Base-by-base conservation (phyloP, 805 yeast genomes). In the Saccharomycopsis microspora region DNA sequence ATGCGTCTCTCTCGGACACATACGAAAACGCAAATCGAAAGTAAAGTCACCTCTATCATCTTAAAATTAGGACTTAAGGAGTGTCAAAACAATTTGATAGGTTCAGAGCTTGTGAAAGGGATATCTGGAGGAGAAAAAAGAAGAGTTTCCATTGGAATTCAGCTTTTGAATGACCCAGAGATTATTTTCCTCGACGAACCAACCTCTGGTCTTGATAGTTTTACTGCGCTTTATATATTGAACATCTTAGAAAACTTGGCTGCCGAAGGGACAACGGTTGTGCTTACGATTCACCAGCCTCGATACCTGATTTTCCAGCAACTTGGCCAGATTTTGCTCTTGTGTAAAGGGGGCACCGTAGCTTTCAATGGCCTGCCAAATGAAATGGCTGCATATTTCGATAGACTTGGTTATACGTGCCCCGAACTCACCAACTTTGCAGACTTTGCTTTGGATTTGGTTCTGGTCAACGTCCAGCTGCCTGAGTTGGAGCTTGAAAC, bases 211-310 rank as follows among this genome's bases (percentile, higher is more conserved):
- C 68, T 87, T 30, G 96, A 87, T 58, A 76, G 89, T 8, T 76
- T 84, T 49, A 85, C 93, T 0, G 83, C 95, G 0, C 70, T 75
- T 1, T 74, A 85, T 3, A 82, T 86, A 35, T 60, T 87, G 39
- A 66, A 70, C 32, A 74, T 86, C 38, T 66, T 86, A 49, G 68
- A 75, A 44, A 67, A 69, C 3, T 62, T 87, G 36, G 76, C 87
- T 2, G 57, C 52, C 2, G 58, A 63, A n/a, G 73, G 70, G 32
- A 77, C 80, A 5, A 84, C 95, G 0, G 71, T 87, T 5, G 73
- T 86, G 29, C 61, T 81, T 46, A 85, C 95, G 0, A 84, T 87
- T 45, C 95, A 86, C 61, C 96, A 86, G 57, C 95, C 96, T 1
- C 75, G 85, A 54, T 74, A 76, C 32, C 83, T 76, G 50, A 64